phyloP scores from a whole-genome alignment of 208 protist genomes.

The Jaenimonas drosophilae region DNA sequence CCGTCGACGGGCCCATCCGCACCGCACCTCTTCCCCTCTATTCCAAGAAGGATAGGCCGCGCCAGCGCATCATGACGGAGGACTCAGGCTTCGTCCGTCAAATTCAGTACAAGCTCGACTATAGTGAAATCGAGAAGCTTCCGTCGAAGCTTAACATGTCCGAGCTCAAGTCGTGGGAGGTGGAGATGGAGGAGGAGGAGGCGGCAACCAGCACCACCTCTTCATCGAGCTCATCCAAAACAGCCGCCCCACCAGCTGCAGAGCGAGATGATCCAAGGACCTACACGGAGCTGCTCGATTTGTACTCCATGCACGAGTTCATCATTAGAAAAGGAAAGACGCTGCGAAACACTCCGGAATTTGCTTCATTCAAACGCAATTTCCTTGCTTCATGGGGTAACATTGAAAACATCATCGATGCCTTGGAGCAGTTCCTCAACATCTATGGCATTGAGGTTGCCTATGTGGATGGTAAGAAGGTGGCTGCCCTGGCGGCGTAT shows the following conservation, averaged over 20 bases:
- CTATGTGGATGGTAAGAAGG: constrained; percentile 85
- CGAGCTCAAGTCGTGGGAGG: constrained; percentile 71
- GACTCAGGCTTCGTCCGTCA: constrained; percentile 37
- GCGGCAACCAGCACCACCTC: background rate
- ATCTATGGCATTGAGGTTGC: constrained; percentile 78
- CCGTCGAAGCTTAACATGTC: constrained; percentile 58
- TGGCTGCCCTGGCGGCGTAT: constrained; percentile 67
- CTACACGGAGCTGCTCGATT: constrained; percentile 87
- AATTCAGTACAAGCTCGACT: constrained; percentile 65
- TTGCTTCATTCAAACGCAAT: constrained; percentile 84
- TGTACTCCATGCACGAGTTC: constrained; percentile 94
- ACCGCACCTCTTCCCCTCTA: constrained; percentile 28
- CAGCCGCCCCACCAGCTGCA: background rate
- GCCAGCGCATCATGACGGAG: constrained; percentile 46
- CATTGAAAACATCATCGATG: constrained; percentile 65
- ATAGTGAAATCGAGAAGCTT: constrained; percentile 55
- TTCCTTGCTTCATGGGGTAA: constrained; percentile 75
- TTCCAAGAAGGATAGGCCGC: constrained; percentile 3
- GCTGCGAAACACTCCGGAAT: constrained; percentile 86
- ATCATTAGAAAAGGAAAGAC: constrained; percentile 87
- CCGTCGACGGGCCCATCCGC: constrained; percentile 40
- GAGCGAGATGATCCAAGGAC: constrained; percentile 68
- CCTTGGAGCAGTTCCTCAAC: constrained; percentile 66
- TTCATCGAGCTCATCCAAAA: background rate
- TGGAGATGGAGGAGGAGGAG: constrained; percentile 18